phyloP scores from a whole-genome alignment of 106 monocot species.

The Narthecium ossifragum region DNA sequence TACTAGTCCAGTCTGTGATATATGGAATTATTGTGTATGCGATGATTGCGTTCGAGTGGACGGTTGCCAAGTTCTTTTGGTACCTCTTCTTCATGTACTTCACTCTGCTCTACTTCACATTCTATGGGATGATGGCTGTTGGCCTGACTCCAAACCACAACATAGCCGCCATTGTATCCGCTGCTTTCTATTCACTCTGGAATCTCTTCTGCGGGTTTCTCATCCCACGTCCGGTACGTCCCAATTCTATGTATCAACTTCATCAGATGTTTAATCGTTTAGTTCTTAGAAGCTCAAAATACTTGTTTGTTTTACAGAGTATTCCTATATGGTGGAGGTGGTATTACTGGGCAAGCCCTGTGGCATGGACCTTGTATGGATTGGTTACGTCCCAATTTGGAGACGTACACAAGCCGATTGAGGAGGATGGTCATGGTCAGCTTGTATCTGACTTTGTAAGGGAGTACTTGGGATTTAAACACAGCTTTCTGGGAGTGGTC shows the following conservation, averaged over 20 bases:
- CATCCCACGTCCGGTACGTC: conserved; percentile 11
- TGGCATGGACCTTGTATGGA: conserved; percentile 6
- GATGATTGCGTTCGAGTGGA: conserved; percentile 15
- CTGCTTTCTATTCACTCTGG: conserved; percentile 9
- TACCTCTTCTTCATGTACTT: conserved; percentile 22
- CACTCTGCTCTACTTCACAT: conserved; percentile 20
- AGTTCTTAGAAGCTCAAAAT: not conserved
- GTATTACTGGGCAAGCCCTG: conserved; percentile 8
- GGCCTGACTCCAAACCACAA: conserved; percentile 17
- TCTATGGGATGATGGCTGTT: conserved; percentile 19
- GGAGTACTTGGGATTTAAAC: conserved; percentile 28
- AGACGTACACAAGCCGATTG: not conserved
- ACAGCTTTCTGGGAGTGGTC: conserved; percentile 26
- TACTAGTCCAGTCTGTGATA: not conserved
- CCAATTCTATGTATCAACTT: too few relatives aligned
- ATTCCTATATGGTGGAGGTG: conserved; percentile 17
- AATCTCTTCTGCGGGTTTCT: conserved; percentile 17
- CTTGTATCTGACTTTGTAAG: conserved; percentile 10
- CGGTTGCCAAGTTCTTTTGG: conserved; percentile 17
- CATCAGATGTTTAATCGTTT: not conserved
- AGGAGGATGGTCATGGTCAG: not conserved
- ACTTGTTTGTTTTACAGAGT: not conserved
- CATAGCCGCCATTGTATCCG: conserved; percentile 10
- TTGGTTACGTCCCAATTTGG: conserved; percentile 10
- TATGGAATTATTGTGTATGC: conserved; percentile 3